Base-by-base conservation (phyloP, 2,329 filamentous ascomycete species). In the Penicillium griseofulvum region DNA sequence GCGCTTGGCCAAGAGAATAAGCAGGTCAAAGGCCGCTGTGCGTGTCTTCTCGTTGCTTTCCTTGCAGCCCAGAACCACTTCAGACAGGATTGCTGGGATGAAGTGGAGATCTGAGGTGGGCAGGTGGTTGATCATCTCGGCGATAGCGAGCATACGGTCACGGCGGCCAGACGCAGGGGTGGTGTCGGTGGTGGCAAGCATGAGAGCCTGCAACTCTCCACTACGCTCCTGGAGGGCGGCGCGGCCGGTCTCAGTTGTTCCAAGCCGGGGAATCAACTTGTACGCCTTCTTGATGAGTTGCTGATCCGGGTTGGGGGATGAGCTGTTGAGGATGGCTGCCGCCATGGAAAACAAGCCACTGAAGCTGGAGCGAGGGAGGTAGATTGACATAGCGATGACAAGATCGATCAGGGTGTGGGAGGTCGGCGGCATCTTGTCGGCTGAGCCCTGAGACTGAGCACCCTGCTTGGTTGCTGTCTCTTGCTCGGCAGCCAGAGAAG, bases 201-300 rank as follows among this genome's bases (percentile, higher is more conserved):
- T 80, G 46, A 99, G 80, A n/a, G 83, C 75, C 74, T 97, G 93
- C 19, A 99, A 79, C 68, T 97, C 91, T 0, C 75, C 74, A 63
- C 85, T 90, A 51, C 92, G 86, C 67, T 92, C 87, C 59, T 82
- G 74, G 2, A 99, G 81, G 4, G 93, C 92, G n/a, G 80, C 76
- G 63, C 83, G 85, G 43, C 94, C 94, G 46, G 82, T 83, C 33
- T 89, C 84, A 1, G 92, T 96, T 61, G 90, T 88, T 1, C 90
- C 88, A 38, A 99, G 83, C 52, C 94, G 87, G 4, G 94, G 93
- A 48, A 99, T 95, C 49, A 99, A 83, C 79, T 97, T 97, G 80
- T 99, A 99, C 0, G 94, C 93, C 77, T 99, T 99, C 84, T 99
- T 99, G 74, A 97, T 93, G 34, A 99, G 79, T 72, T 97, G 93